phyloP scores from a whole-genome alignment of 2,329 filamentous ascomycete genomes.

The Tothia fuscella region DNA sequence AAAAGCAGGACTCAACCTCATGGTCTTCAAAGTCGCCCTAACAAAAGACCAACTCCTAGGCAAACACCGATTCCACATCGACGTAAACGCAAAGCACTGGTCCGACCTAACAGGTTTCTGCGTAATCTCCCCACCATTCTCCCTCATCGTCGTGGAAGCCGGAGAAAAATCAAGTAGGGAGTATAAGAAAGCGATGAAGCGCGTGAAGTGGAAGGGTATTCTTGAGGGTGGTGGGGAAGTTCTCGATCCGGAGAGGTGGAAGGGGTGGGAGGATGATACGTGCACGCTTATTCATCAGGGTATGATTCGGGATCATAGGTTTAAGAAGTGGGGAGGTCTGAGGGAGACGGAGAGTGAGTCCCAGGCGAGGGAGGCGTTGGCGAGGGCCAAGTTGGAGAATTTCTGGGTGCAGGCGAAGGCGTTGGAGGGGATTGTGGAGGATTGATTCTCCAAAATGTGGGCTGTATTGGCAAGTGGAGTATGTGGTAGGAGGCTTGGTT shows the following conservation, averaged over 20 bases:
- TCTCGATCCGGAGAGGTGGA: constrained; percentile 40
- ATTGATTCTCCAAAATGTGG: no score
- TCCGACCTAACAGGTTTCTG: constrained; percentile 78
- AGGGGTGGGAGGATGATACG: constrained; percentile 70
- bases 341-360: constrained; percentile 88
- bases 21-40: constrained; percentile 66
- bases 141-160: constrained; percentile 82
- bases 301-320: constrained; percentile 65
- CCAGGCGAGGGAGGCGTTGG: constrained; percentile 70
- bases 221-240: constrained; percentile 48
- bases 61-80: constrained; percentile 86
- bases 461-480: no score
- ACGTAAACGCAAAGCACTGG: constrained; percentile 75
- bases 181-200: constrained; percentile 90
- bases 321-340: constrained; percentile 71
- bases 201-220: constrained; percentile 93
- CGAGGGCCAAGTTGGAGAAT: constrained; percentile 79
- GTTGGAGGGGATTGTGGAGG: no score
- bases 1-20: constrained; percentile 69
- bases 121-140: constrained; percentile 80
- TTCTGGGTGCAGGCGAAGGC: constrained; percentile 83
- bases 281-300: constrained; percentile 86
- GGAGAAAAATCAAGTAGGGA: constrained; percentile 78
- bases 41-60: constrained; percentile 67
- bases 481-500: no score